Evolutionary conservation across 768 basidiomycete species (phyloP).

Genomic region (Epithele typhae): DNA sequence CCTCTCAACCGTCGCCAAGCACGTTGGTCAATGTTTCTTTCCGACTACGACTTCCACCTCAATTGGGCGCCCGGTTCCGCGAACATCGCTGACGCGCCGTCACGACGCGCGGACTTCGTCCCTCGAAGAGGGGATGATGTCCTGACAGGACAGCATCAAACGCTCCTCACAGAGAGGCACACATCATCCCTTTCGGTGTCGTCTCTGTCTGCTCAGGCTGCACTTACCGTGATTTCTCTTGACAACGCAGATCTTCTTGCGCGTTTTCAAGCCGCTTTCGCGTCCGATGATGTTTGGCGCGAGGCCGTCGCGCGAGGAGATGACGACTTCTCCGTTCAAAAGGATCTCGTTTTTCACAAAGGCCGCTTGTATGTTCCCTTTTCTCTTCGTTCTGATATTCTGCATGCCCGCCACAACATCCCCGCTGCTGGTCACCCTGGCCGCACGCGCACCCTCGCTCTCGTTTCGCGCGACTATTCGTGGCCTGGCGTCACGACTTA

Average conservation of each 20-base stretch:
- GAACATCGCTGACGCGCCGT: constrained; percentile 20
- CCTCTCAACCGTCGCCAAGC: constrained; percentile 33
- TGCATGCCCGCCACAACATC: constrained; percentile 34
- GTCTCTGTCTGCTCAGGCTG: not conserved
- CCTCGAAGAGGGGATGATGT: constrained; percentile 21
- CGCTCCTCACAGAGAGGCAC: constrained; percentile 7
- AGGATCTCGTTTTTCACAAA: constrained; percentile 22
- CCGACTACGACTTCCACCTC: constrained; percentile 29
- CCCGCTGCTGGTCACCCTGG: constrained; percentile 40
- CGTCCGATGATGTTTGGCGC: constrained; percentile 15
- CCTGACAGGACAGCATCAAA: constrained; percentile 3
- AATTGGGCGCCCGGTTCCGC: constrained; percentile 28
- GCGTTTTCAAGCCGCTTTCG: constrained; percentile 15
- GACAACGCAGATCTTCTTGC: constrained; percentile 18
- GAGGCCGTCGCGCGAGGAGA: constrained; percentile 14
- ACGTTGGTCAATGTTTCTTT: constrained; percentile 28
- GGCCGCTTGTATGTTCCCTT: constrained; percentile 30
- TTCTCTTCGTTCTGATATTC: constrained; percentile 26
- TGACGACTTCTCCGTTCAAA: constrained; percentile 6
- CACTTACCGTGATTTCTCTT: constrained; percentile 18
- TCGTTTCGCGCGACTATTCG: constrained; percentile 32
- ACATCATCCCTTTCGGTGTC: not conserved
- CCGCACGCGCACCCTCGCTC: constrained; percentile 25
- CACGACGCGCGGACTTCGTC: constrained; percentile 20
- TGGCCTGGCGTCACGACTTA: constrained; percentile 32